Conservation (phyloP, 2,329 filamentous ascomycete species). For the Monilinia fructicola region DNA sequence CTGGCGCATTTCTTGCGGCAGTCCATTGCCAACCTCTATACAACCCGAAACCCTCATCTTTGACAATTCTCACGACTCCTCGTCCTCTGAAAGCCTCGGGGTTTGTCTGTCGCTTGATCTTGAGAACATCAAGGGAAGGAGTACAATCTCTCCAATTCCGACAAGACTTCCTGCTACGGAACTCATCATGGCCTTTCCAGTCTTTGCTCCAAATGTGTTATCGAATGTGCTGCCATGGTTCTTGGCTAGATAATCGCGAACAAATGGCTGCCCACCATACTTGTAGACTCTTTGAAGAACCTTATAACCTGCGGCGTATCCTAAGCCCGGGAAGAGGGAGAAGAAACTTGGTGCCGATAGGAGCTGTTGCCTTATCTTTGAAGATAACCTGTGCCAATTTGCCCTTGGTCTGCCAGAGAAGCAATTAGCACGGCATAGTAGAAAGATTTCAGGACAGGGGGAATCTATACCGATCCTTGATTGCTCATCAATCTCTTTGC, state of each 20-base stretch:
- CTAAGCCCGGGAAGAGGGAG: conserved; percentile 93
- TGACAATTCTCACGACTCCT: conserved; percentile 83
- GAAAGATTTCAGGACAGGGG: background rate
- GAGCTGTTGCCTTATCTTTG: conserved; percentile 76
- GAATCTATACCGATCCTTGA: conserved; percentile 63
- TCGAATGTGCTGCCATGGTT: conserved; percentile 86
- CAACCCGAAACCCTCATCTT: conserved; percentile 90
- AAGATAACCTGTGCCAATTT: conserved; percentile 87
- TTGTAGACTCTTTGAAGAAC: conserved; percentile 97
- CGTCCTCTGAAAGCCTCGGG: conserved; percentile 95
- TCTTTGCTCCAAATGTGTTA: conserved; percentile 88
- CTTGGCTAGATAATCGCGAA: conserved; percentile 79
- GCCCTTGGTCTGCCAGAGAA: conserved; percentile 47
- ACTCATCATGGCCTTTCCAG: conserved; percentile 97
- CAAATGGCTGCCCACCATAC: conserved; percentile 95
- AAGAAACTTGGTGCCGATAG: conserved; percentile 80
- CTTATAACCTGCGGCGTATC: conserved; percentile 98
- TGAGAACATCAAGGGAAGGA: conserved; percentile 95
- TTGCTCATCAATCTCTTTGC: conserved; percentile 99
- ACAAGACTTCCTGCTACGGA: conserved; percentile 94
- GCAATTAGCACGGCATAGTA: conserved; percentile 31
- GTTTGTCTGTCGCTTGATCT: conserved; percentile 99
- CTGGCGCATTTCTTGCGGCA: conserved; percentile 91
- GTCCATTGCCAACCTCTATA: conserved; percentile 99
- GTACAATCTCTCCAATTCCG: conserved; percentile 94